Evolutionary conservation across 768 basidiomycete species (phyloP).

Genomic region (Suillus subalutaceus): DNA sequence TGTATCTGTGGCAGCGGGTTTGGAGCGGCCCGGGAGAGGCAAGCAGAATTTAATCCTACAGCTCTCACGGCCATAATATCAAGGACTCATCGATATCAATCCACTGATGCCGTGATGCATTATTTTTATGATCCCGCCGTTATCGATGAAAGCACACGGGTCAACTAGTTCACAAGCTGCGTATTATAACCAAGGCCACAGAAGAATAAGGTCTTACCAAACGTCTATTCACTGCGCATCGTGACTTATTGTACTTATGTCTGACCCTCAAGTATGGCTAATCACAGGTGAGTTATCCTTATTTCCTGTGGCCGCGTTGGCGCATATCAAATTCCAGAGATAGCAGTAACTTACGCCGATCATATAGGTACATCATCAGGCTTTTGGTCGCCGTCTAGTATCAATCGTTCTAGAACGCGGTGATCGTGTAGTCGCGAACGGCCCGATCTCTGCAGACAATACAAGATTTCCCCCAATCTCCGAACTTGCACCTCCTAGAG

Average conservation of each 20-base stretch:
- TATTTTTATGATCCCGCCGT: background rate
- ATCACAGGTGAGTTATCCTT: slow-evolving; percentile 22
- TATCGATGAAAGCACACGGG: background rate
- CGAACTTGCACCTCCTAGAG: slow-evolving; percentile 45
- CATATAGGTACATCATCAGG: slow-evolving; percentile 58
- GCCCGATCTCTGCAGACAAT: slow-evolving; percentile 48
- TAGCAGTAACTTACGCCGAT: background rate
- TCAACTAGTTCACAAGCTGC: too few species aligned
- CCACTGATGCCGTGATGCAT: background rate
- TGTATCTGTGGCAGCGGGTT: background rate
- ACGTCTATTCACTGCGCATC: background rate
- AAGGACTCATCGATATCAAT: too few species aligned
- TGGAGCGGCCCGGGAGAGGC: background rate
- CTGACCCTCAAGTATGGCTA: slow-evolving; percentile 21
- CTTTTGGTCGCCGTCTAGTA: slow-evolving; percentile 57
- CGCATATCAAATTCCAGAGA: background rate
- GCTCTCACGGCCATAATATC: too few species aligned
- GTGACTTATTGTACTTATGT: background rate
- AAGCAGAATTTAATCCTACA: background rate
- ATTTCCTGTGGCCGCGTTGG: background rate
- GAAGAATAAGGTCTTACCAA: background rate
- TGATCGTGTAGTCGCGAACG: slow-evolving; percentile 65
- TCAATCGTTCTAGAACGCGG: slow-evolving; percentile 51
- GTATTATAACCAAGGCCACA: background rate
- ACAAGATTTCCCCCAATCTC: slow-evolving; percentile 28